Evolutionary conservation across 192 early-diverging fungal genomes (phyloP), one percentile per base, ranked within the genome.

Genomic region (Coemansia sp.): DNA sequence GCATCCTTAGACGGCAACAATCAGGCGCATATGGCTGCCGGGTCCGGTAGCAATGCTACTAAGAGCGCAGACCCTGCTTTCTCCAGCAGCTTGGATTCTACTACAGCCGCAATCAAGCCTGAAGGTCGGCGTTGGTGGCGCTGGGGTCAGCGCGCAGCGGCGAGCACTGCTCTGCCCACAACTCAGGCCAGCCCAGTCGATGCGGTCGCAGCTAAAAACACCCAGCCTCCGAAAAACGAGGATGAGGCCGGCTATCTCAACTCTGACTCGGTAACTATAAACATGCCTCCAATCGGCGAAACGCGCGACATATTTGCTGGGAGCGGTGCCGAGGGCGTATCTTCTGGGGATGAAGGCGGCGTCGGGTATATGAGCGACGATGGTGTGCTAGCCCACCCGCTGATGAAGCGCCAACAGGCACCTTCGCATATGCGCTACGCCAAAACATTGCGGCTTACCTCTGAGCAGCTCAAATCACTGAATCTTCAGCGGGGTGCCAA

Each of bases 401-500:
- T 52, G 15, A 29, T 26, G 28, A 50, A 20, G 18, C 60, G 32
- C 28, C 57, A 19, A 8, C 35, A 38, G 29, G 52, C 19, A 14
- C 58, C 38, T 27, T 60, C 25, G 13, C 67, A n/a, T n/a, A n/a
- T 77, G 50, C 72, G 78, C 32, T 93, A 89, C 46, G 90, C 89
- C 27, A 99, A 99, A 71, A 86, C 89, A 0, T 68, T 99, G 32
- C 81, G 94, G 13, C 71, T 99, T 49, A 94, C 91, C 1, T 94
- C 91, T 3, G 93, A 91, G 25, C 96, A 99, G 60, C 72, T 99
- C 50, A 81, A 86, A 59, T 65, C 70, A 9, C 71, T 99, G 32
- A 80, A 83, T 24, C 71, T 99, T 38, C 80, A 88, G 29, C 84
- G 85, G 26, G 96, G 96, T 4, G 80, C 85, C 41, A 99, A 99